Base-by-base conservation (phyloP, 371 early-diverging fungal genomes). In the Apophysomyces variabilis region DNA sequence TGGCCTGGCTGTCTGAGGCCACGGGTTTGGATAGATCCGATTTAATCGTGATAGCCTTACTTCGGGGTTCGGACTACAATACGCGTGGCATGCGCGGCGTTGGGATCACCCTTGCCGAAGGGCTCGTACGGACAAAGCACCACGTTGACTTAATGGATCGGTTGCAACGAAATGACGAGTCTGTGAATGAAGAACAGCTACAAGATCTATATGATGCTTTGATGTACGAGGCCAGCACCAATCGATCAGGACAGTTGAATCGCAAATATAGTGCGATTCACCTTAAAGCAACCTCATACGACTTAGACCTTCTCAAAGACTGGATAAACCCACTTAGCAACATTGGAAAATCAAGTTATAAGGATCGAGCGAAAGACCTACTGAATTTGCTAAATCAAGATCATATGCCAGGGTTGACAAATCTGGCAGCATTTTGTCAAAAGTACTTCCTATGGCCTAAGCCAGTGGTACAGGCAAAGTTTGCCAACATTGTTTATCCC, bases 31-130 rank as follows among this genome's bases (percentile, higher is more conserved):
- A 78, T 64, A 69, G 77, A 7, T 73, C 76, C 38, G 82, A 76
- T 38, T n/a, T 82, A 39, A 77, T 82, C 3, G 44, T 82, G n/a
- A 75, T 82, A 4, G 82, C 71, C 7, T 54, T 82, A 5, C 39
- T 82, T 7, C 60, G 69, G 14, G 82, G 82, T 9, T 68, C 65
- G n/a, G 79, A 78, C 43, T 82, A 82, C 47, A 63, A 70, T 36
- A 47, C 72, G 2, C 44, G 64, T 11, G 82, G 82, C 3, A 69
- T 65, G 4, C 39, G 35, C 3, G 67, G 72, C 0, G 66, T 82
- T 2, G 82, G 82, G 5, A 74, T 74, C 7, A 37, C 62, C 0
- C 35, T 68, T 0, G 77, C 79, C 1, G 69, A 73, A 32, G 77
- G 69, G 0, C 36, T 82, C 5, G 74, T 79, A 1, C 57, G 67